Base-by-base conservation (phyloP, 805 yeast genomes). In the Metschnikowia gelsemii region DNA sequence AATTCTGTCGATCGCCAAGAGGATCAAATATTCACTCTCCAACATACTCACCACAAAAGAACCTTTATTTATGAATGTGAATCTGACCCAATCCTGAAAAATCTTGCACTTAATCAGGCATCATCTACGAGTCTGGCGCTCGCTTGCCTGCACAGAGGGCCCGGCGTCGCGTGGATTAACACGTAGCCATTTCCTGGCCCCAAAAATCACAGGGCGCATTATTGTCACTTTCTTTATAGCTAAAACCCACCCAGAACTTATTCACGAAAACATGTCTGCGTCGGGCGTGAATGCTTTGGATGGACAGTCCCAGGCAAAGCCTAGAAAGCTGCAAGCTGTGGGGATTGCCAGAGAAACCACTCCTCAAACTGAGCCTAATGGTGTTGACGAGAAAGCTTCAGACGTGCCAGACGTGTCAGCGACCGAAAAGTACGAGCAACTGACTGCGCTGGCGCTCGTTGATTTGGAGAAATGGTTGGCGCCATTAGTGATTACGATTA, bases 401-500 rank as follows among this genome's bases (percentile, higher is more conserved):
- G 42, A 43, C 3, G 31, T 27, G 11, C 36, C 40, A 19, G 52
- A 51, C 28, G 46, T 41, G n/a, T 41, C 48, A 21, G 50, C 54
- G 24, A 25, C 33, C 21, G 51, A 47, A 30, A 51, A 51, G 32
- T 50, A 49, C 42, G 38, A 45, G 18, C 46, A 45, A 46, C 40
- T 48, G 27, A 37, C 54, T 13, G 14, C 35, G 18, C 42, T 27
- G 34, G 47, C 69, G 4, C 57, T 65, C 24, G 42, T 47, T 28
- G 49, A 62, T 32, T 53, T 59, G 31, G 68, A 67, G 47, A 66
- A 72, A 42, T 65, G 69, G 44, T 47, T 73, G 35, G 82, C 80
- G 32, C 76, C 89, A n/a, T 52, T 84, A 3, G 43, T 80, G 17
- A 74, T 90, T 57, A 89, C 96, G 0, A 44, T 75, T 2, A 49